These are phyloP conservation scores for Zygnema circumcarinatum DNA, from an alignment of 139 green algal genomes.

Conservation along the genomic window DNA sequence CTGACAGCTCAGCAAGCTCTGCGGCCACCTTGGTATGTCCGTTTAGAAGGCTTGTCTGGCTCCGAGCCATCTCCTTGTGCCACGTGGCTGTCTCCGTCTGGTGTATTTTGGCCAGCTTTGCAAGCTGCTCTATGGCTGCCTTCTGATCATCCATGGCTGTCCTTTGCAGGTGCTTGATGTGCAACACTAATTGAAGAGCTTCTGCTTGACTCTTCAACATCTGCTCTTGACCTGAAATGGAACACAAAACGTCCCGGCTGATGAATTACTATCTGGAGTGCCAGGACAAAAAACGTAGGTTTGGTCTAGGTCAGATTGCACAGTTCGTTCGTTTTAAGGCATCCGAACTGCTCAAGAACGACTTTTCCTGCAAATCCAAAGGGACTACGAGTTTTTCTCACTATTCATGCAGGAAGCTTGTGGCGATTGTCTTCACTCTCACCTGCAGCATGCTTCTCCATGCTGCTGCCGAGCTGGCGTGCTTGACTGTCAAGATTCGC, in stretches of 20 bases:
- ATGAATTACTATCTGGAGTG: background rate
- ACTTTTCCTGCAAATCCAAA: too few species aligned
- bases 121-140: conserved; percentile 5
- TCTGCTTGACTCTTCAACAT: conserved; percentile 30
- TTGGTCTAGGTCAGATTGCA: background rate
- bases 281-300: background rate
- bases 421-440: too few species aligned
- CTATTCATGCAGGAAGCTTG: too few species aligned
- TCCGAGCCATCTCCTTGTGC: conserved; percentile 22
- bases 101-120: conserved; percentile 18
- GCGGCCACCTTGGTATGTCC: background rate
- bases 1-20: background rate
- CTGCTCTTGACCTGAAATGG: conserved; percentile 24
- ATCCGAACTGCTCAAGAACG: too few species aligned
- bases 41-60: background rate
- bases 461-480: background rate
- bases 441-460: background rate
- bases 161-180: background rate
- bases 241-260: conserved; percentile 4
- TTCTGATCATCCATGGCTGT: conserved; percentile 27
- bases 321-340: conserved; percentile 11
- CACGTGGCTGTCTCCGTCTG: conserved; percentile 28
- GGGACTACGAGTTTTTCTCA: too few species aligned
- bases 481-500: background rate
- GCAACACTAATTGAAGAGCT: background rate